Evolutionary conservation across 768 basidiomycete species (phyloP).

Genomic region (Russula earlei): DNA sequence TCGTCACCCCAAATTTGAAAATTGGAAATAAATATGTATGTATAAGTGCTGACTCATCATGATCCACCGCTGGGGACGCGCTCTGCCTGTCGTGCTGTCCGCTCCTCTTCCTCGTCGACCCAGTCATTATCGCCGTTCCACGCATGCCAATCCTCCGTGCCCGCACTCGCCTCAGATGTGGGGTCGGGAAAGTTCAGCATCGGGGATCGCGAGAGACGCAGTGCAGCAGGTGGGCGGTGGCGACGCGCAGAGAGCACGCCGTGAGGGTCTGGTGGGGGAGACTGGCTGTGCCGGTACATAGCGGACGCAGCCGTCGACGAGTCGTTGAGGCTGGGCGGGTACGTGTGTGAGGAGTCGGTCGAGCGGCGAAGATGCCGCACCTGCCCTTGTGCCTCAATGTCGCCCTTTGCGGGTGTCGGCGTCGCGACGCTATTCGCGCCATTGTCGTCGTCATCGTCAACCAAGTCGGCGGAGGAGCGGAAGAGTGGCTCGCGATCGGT

Average conservation of each 20-base stretch:
- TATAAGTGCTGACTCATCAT: too few relatives aligned
- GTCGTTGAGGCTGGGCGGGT: slow-evolving; percentile 50
- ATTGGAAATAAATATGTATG: too few relatives aligned
- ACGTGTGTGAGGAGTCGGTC: slow-evolving; percentile 37
- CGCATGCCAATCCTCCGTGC: slow-evolving; percentile 35
- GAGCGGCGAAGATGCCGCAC: slow-evolving; percentile 31
- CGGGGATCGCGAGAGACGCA: slow-evolving; percentile 20
- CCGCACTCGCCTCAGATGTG: slow-evolving; percentile 3
- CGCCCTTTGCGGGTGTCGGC: slow-evolving; percentile 17
- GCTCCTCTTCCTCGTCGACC: slow-evolving; percentile 43
- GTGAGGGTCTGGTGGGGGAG: slow-evolving; percentile 16
- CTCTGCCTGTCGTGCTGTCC: slow-evolving; percentile 35
- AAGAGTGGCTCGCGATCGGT: slow-evolving; percentile 54
- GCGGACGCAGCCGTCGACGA: slow-evolving; percentile 32
- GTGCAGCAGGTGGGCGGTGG: slow-evolving; percentile 22
- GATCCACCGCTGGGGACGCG: too few relatives aligned
- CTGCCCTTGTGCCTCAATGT: slow-evolving; percentile 39
- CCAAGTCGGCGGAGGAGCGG: slow-evolving; percentile 38
- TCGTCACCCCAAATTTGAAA: too few relatives aligned
- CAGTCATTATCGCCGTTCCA: slow-evolving; percentile 40
- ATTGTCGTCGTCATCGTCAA: slow-evolving; percentile 19
- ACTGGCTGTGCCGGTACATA: slow-evolving; percentile 25
- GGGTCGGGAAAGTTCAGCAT: slow-evolving; percentile 12
- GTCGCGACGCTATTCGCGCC: background rate
- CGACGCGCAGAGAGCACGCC: background rate